Base-by-base conservation (phyloP, 2,329 filamentous ascomycete genomes). In the Fusarium liriodendri region DNA sequence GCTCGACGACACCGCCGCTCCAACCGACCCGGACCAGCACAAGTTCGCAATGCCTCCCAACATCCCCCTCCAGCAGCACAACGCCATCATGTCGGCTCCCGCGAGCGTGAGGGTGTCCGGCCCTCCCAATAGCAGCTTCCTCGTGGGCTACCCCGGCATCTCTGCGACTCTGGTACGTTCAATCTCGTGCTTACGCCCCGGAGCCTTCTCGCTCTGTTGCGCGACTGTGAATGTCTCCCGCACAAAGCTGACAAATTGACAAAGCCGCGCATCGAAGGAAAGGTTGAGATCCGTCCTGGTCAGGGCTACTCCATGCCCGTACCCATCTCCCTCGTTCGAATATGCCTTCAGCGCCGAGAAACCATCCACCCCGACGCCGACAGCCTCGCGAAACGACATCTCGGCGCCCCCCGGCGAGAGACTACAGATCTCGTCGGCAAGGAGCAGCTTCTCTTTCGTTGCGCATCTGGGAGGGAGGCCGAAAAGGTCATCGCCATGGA, bases 61-160 rank as follows among this genome's bases (percentile, higher is more conserved):
- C 61, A 40, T 69, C 47, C 63, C 58, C 55, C 62, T 63, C 29
- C 65, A 66, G 66, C 70, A 73, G 66, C 64, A 72, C 63, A 69
- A 33, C 58, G 65, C 66, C 55, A 74, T 62, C 71, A 78, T 78
- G 77, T 69, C 77, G n/a, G 77, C 75, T 69, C 79, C 81, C 67
- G 82, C 83, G 73, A 83, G 79, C 84, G 97, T 99, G 87, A 93
- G 97, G 89, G 95, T 99, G 85, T 97, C 95, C 77, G 97, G 97
- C 82, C 95, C 95, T 82, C 95, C 97, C 78, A 99, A 99, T 86
- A 97, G 95, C 85, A 97, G 94, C 85, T 98, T 98, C 82, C 89
- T 98, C 75, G 95, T 98, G 78, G 97, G 97, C 78, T 99, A 98
- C 84, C 97, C 97, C 65, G 97, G 97, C 78, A 98, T 99, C 84